Conservation (phyloP, 805 yeast species). For the Wickerhamomyces xylosicus region DNA sequence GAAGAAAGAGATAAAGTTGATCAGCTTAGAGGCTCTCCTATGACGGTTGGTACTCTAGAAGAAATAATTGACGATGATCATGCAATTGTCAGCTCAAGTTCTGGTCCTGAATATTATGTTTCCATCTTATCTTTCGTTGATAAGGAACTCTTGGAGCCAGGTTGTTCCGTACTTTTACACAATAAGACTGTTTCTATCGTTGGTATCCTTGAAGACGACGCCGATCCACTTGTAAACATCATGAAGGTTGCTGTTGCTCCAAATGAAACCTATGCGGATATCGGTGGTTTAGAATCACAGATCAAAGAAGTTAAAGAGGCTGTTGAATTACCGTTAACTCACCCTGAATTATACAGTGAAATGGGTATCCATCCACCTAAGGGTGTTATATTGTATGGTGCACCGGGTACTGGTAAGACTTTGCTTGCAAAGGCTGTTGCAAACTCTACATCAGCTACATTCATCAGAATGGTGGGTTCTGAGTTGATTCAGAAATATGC, state of each 20-base stretch:
- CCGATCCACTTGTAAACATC: conserved; percentile 95
- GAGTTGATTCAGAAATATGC: conserved; percentile 94
- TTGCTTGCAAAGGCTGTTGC: conserved; percentile 96
- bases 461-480: conserved; percentile 91
- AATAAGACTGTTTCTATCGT: conserved; percentile 93
- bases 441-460: conserved; percentile 93
- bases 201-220: conserved; percentile 97
- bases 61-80: conserved; percentile 98
- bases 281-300: conserved; percentile 93
- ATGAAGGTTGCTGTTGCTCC: conserved; percentile 98
- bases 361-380: conserved; percentile 99
- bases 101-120: conserved; percentile 96
- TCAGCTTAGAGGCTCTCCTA: conserved; percentile 91
- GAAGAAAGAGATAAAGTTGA: conserved; percentile 94
- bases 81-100: conserved; percentile 91
- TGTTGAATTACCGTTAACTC: conserved; percentile 90
- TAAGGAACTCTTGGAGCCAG: conserved; percentile 91
- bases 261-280: conserved; percentile 91
- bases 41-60: conserved; percentile 93
- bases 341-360: conserved; percentile 94
- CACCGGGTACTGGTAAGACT: conserved; percentile 98
- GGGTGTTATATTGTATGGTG: conserved; percentile 94
- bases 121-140: conserved; percentile 94
- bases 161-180: conserved; percentile 90
- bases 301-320: conserved; percentile 97